These are phyloP conservation scores for Calvatia gigantea DNA, from an alignment of 768 basidiomycete species.

Conservation along the genomic window DNA sequence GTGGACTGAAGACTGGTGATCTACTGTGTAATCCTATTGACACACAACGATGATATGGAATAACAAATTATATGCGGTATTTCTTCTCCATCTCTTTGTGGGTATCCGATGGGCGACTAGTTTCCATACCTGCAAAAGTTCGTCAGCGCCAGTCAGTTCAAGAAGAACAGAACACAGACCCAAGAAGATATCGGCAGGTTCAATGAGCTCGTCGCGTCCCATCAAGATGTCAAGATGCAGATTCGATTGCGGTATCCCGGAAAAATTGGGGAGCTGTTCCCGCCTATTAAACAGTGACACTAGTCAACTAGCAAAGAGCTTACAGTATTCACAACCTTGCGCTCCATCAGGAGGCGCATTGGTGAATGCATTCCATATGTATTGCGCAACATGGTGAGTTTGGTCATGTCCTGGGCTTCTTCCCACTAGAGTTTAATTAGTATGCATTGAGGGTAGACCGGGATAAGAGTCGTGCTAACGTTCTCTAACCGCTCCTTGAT, in stretches of 20 bases:
- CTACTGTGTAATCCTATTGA: not conserved
- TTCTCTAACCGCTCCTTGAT: slow-evolving; percentile 74
- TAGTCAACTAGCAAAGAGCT: slow-evolving; percentile 22
- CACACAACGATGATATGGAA: not conserved
- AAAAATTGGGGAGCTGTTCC: slow-evolving; percentile 61
- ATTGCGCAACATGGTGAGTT: slow-evolving; percentile 81
- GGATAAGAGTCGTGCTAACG: slow-evolving; percentile 38
- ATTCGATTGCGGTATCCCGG: slow-evolving; percentile 66
- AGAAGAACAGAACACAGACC: slow-evolving; percentile 38
- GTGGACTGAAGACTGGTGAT: too few species aligned
- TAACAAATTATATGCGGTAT: slow-evolving; percentile 34
- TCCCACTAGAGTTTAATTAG: slow-evolving; percentile 67
- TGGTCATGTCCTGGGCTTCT: slow-evolving; percentile 84
- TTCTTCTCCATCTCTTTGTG: slow-evolving; percentile 70
- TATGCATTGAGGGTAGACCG: not conserved
- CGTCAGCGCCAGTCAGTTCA: slow-evolving; percentile 5
- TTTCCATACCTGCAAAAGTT: slow-evolving; percentile 47
- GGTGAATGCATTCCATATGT: slow-evolving; percentile 87
- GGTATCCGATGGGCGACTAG: slow-evolving; percentile 45
- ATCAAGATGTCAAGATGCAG: slow-evolving; percentile 89
- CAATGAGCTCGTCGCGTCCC: slow-evolving; percentile 86
- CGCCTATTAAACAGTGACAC: not conserved
- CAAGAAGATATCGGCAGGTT: slow-evolving; percentile 75
- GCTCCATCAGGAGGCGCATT: slow-evolving; percentile 90
- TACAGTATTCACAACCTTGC: slow-evolving; percentile 78